Evolutionary conservation across 1,284 basidiomycete genomes (phyloP).

Genomic region (Inonotus hispidus): DNA sequence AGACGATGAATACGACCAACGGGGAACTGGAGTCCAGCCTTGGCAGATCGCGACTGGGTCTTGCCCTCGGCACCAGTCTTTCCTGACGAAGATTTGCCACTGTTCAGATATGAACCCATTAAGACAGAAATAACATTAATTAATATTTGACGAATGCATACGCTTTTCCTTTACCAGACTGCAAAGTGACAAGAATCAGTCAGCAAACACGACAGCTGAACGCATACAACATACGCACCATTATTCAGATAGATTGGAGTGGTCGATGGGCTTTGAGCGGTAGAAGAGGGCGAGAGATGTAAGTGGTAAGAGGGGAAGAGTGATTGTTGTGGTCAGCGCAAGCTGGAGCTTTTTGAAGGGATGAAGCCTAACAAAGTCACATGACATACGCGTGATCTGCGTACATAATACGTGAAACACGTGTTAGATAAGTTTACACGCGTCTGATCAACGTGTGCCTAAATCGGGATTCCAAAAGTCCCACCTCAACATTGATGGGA

Average conservation of each 20-base stretch:
- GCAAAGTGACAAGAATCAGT: not conserved
- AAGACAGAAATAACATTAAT: not conserved
- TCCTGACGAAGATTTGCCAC: conserved; percentile 53
- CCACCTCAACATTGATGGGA: too few species aligned
- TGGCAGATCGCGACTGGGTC: conserved; percentile 65
- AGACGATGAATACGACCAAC: conserved; percentile 86
- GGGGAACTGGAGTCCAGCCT: conserved; percentile 80
- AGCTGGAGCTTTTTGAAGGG: conserved; percentile 1
- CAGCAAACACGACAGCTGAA: conserved; percentile 10
- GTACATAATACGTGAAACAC: not conserved
- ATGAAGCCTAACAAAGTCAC: conserved; percentile 7
- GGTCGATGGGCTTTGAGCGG: not conserved
- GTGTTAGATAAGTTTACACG: not conserved
- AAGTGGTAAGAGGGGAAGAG: conserved; percentile 17
- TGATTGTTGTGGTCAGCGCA: not conserved
- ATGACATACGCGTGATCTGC: not conserved
- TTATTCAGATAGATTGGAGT: conserved; percentile 12
- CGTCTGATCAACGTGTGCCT: not conserved
- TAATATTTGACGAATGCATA: not conserved
- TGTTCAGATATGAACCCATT: conserved; percentile 19
- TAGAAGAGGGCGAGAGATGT: not conserved
- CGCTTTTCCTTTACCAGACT: conserved; percentile 24
- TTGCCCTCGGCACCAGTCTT: conserved; percentile 47
- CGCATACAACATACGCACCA: conserved; percentile 19
- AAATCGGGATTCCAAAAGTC: too few species aligned